Percentiles rank a stretch among this genome's conserved stretches.
phyloP scores from a whole-genome alignment of 2,329 filamentous ascomycete genomes.

The Aspergillus chevalieri region DNA sequence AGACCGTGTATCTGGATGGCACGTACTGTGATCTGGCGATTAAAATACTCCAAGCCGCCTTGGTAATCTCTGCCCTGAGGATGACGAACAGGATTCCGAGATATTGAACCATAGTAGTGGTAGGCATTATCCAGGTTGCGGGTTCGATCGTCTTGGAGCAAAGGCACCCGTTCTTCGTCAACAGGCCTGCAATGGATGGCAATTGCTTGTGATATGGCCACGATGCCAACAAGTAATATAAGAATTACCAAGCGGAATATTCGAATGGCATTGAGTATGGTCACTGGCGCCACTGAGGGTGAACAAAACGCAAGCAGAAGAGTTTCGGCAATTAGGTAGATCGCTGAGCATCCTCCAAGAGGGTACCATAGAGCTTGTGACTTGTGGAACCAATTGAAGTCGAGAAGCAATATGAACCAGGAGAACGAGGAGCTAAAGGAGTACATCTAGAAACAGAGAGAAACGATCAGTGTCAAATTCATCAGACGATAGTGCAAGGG shows the following conservation, averaged over 20 bases:
- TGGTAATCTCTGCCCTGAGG: neutral
- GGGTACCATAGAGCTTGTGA: constrained; percentile 52
- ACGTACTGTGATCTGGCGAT: neutral
- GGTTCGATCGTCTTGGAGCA: constrained; percentile 10
- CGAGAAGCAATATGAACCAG: constrained; percentile 57
- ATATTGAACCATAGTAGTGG: constrained; percentile 19
- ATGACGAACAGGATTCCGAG: neutral
- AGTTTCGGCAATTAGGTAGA: constrained; percentile 54
- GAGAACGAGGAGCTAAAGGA: constrained; percentile 57
- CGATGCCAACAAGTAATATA: constrained; percentile 9
- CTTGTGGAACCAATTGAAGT: constrained; percentile 28
- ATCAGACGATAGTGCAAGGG: neutral
- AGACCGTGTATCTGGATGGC: neutral
- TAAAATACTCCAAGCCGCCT: neutral
- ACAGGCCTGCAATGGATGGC: neutral
- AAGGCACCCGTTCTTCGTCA: constrained; percentile 17
- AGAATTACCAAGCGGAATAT: constrained; percentile 12
- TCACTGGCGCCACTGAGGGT: constrained; percentile 18
- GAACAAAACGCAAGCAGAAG: constrained; percentile 39
- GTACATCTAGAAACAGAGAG: constrained; percentile 40
- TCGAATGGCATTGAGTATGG: constrained; percentile 5
- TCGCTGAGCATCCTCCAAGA: constrained; percentile 56
- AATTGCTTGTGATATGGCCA: constrained; percentile 6
- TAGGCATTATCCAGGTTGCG: neutral
- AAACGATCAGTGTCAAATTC: neutral